These are phyloP conservation scores for Maudiozyma barnettii DNA, from an alignment of 805 yeast genomes.

Conservation along the genomic window DNA sequence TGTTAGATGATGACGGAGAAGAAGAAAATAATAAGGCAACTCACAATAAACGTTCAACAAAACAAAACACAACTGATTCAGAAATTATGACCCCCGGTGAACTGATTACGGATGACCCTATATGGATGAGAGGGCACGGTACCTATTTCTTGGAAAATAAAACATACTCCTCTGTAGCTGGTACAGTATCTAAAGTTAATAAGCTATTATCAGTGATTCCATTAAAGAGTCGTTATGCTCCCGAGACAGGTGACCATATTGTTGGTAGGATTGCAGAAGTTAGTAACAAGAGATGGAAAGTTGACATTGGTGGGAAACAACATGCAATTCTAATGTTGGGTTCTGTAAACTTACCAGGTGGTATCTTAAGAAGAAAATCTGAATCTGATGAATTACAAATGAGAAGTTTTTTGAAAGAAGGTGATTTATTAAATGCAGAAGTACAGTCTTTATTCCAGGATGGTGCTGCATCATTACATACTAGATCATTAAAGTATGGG, in stretches of 20 bases:
- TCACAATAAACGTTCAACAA: slow-evolving; percentile 10
- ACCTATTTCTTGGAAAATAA: slow-evolving; percentile 68
- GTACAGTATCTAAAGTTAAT: slow-evolving; percentile 78
- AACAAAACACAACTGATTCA: slow-evolving; percentile 18
- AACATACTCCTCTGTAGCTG: slow-evolving; percentile 89
- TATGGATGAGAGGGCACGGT: slow-evolving; percentile 99
- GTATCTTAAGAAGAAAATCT: slow-evolving; percentile 84
- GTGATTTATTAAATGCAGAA: slow-evolving; percentile 91
- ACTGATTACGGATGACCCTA: slow-evolving; percentile 86
- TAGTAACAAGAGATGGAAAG: slow-evolving; percentile 91
- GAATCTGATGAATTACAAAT: slow-evolving; percentile 94
- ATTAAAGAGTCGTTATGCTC: slow-evolving; percentile 75
- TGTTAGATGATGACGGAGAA: slow-evolving; percentile 30
- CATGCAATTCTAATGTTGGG: slow-evolving; percentile 91
- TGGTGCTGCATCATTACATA: slow-evolving; percentile 89
- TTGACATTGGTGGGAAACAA: slow-evolving; percentile 90
- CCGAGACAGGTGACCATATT: slow-evolving; percentile 94
- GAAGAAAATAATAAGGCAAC: slow-evolving; percentile 17
- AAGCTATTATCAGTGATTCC: slow-evolving; percentile 79
- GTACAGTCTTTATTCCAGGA: slow-evolving; percentile 83
- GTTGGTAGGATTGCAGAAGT: slow-evolving; percentile 92
- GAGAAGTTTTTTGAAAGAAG: slow-evolving; percentile 90
- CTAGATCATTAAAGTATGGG: slow-evolving; percentile 92
- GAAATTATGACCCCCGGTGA: slow-evolving; percentile 90
- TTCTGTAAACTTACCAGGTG: slow-evolving; percentile 95